Percentiles rank a stretch among this genome's conserved stretches.
Evolutionary conservation across 108 stramenopile species (phyloP).

Genomic region (Skeletonema costatum): DNA sequence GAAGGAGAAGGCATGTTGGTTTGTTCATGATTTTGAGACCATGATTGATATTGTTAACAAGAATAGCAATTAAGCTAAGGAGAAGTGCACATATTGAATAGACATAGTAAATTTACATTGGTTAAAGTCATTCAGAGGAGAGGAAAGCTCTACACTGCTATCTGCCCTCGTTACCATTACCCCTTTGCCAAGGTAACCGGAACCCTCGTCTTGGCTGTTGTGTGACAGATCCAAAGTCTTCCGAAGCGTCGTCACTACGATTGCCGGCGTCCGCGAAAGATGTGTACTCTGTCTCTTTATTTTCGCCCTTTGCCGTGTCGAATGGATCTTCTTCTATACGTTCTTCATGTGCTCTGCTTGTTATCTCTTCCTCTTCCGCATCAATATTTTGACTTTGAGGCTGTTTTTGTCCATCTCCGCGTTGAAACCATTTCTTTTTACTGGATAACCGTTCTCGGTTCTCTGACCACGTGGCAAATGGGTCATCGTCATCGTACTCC

Average conservation of each 20-base stretch:
- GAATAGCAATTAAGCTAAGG: neutral
- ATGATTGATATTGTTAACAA: conserved; percentile 69
- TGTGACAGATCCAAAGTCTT: neutral
- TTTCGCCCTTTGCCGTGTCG: neutral
- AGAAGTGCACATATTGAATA: neutral
- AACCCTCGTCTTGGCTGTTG: neutral
- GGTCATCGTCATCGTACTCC: conserved; percentile 25
- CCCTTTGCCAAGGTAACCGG: neutral
- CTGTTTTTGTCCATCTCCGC: neutral
- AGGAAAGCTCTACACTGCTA: neutral
- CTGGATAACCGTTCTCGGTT: neutral
- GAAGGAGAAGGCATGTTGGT: conserved; percentile 93
- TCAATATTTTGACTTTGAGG: neutral
- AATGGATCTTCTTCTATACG: neutral
- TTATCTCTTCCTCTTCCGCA: neutral
- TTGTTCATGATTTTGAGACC: conserved; percentile 88
- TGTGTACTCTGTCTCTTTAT: neutral
- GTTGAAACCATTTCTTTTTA: neutral
- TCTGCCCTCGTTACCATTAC: neutral
- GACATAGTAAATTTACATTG: no score
- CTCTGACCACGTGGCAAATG: conserved; percentile 31
- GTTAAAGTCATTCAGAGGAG: no score
- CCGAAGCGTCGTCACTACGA: neutral
- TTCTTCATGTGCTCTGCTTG: neutral
- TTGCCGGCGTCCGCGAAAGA: neutral